Base-by-base conservation (phyloP, 257 asterid species). In the Solanum medicagineum region DNA sequence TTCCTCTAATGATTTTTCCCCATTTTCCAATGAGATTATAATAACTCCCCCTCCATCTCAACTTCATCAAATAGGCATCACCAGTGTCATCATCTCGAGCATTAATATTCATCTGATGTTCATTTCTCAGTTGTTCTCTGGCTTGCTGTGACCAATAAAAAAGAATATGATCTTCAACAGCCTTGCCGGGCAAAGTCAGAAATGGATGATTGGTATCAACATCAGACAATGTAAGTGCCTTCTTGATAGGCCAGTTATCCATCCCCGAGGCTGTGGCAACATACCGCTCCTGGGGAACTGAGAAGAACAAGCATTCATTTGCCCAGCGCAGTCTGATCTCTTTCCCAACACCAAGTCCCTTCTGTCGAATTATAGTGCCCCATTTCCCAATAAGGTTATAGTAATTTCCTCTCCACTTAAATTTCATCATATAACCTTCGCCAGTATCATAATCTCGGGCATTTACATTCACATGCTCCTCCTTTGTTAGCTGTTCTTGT, bases 151-250 rank as follows among this genome's bases (percentile, higher is more conserved):
- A 80, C 97, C 97, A 94, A 87, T 88, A 91, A 81, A 90, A 92
- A 62, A 94, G 92, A 85, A 94, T 89, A 85, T 94, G 94, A 86
- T 94, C 97, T 81, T 94, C 97, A 57, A 94, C 97, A 24, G 98
- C 93, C 85, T 94, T 94, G 9, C 98, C 98, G 1, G 98, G 95
- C 84, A 94, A 90, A 56, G 98, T 94, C 81, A 94, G 97, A 85
- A 94, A 94, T 45, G 98, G 98, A 88, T 94, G 98, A 88, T 92
- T 94, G 40, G 94, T 94, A 82, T 94, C 98, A 87, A 93, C 97
- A 84, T 94, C 98, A 2, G 98, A 94, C 87, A 89, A 90, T 14
- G 98, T 94, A 75, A 94, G 94, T 15, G 93, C 91, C 88, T 94
- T 93, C 89, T 93, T 94, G 80, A 94, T 91, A 11, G 98, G 96